phyloP scores from a whole-genome alignment of 768 basidiomycete species.

The Tylopilus sp. region DNA sequence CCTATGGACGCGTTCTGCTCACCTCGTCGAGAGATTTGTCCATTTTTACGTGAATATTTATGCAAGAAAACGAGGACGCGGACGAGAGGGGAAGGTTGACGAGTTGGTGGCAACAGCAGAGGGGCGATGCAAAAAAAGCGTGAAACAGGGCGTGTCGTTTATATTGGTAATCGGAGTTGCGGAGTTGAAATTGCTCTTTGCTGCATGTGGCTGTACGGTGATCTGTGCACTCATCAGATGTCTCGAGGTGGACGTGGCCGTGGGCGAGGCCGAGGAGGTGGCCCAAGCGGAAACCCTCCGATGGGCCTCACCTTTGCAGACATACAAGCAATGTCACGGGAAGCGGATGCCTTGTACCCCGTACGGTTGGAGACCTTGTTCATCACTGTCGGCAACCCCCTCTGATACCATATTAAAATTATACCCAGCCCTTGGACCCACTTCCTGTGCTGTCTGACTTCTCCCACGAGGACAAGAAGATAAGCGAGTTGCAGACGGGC shows the following conservation, averaged over 20 bases:
- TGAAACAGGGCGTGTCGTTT: constrained; percentile 2
- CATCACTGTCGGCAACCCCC: constrained; percentile 16
- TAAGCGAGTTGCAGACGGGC: constrained; percentile 63
- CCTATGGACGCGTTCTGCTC: constrained; percentile 20
- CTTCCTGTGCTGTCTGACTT: constrained; percentile 69
- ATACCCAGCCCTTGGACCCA: constrained; percentile 54
- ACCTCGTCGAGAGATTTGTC: constrained; percentile 82
- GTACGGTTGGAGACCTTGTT: constrained; percentile 45
- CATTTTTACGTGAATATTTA: constrained; percentile 10
- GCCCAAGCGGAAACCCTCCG: constrained; percentile 47
- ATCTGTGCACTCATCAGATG: constrained; percentile 34
- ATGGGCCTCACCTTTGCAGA: constrained; percentile 83
- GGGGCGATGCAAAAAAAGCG: constrained; percentile 25
- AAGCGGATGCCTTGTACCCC: constrained; percentile 77
- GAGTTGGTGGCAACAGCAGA: constrained; percentile 25
- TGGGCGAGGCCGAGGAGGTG: constrained; percentile 44
- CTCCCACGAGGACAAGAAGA: constrained; percentile 59
- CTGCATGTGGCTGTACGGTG: constrained; percentile 9
- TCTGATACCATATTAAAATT: constrained; percentile 20
- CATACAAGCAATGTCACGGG: constrained; percentile 70
- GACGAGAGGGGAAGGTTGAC: neutral
- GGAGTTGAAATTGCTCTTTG: constrained; percentile 15
- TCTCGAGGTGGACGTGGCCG: constrained; percentile 50
- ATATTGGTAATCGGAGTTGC: constrained; percentile 27
- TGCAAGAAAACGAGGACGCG: neutral